A percentile compares a stretch with the other conserved stretches of the same genome.
Evolutionary conservation across 139 green algal genomes (phyloP).

Genomic region (Haematococcus sp.): DNA sequence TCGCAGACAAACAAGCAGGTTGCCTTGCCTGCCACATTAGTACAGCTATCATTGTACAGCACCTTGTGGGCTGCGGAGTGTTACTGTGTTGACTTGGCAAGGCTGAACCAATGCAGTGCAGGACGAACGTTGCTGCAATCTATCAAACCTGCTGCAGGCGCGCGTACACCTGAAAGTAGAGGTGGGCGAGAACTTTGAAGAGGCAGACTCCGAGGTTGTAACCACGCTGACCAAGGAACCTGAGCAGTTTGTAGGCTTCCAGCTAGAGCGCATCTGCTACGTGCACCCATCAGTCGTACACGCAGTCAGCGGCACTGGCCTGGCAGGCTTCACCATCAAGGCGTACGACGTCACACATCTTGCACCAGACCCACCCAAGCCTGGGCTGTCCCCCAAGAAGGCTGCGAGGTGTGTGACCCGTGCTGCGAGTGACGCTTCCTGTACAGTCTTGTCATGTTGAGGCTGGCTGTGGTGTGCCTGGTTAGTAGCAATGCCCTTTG

Average conservation of each 20-base stretch:
- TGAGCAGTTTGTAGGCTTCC: slow-evolving; percentile 41
- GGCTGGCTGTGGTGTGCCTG: too few relatives aligned
- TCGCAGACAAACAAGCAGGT: too few relatives aligned
- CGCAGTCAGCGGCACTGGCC: slow-evolving; percentile 1
- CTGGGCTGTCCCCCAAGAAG: background rate
- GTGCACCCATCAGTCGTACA: slow-evolving; percentile 16
- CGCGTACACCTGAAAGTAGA: background rate
- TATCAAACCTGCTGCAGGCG: too few relatives aligned
- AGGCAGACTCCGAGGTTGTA: background rate
- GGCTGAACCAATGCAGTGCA: too few relatives aligned
- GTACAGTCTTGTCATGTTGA: too few relatives aligned
- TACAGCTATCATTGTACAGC: background rate
- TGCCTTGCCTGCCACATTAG: background rate
- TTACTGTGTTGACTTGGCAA: too few relatives aligned
- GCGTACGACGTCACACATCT: slow-evolving; percentile 32
- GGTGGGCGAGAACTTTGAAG: slow-evolving; percentile 12
- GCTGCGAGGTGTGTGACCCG: background rate
- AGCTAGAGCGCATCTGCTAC: slow-evolving; percentile 35
- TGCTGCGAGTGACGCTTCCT: too few relatives aligned
- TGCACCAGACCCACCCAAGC: background rate
- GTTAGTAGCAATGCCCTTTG: too few relatives aligned
- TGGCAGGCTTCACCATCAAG: slow-evolving; percentile 31
- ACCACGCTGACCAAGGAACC: slow-evolving; percentile 14
- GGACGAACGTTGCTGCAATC: too few relatives aligned
- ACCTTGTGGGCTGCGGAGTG: too few relatives aligned